Evolutionary conservation across 2,329 filamentous ascomycete species (phyloP).

Genomic region (Leptographium lundbergii): DNA sequence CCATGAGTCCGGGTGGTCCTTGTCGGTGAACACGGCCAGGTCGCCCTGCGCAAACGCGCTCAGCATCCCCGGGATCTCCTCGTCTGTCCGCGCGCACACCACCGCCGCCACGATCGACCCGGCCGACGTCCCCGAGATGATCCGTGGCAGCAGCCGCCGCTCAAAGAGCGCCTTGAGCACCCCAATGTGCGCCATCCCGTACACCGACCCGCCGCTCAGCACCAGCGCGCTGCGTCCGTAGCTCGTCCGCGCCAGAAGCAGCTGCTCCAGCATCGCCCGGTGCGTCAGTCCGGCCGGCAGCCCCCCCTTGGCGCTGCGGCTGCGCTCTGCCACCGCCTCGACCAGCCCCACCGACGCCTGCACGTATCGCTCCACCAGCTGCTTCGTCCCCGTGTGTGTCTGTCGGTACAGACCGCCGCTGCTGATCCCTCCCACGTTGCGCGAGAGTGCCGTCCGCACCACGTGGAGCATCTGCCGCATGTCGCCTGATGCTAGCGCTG

Average conservation of each 20-base stretch:
- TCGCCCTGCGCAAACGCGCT: slow-evolving; percentile 66
- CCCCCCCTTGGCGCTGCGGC: slow-evolving; percentile 29
- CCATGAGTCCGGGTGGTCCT: slow-evolving; percentile 44
- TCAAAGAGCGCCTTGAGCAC: slow-evolving; percentile 74
- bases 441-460: slow-evolving; percentile 65
- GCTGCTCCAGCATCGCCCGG: slow-evolving; percentile 49
- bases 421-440: slow-evolving; percentile 77
- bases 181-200: slow-evolving; percentile 86
- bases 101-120: slow-evolving; percentile 78
- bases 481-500: slow-evolving; percentile 60
- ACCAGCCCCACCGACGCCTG: slow-evolving; percentile 66
- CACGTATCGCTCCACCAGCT: slow-evolving; percentile 77
- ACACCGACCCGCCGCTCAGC: slow-evolving; percentile 75
- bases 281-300: slow-evolving; percentile 43
- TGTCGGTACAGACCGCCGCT: slow-evolving; percentile 72
- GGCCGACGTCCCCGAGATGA: slow-evolving; percentile 78
- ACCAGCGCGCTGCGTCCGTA: slow-evolving; percentile 77
- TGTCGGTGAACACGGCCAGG: slow-evolving; percentile 63
- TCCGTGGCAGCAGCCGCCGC: slow-evolving; percentile 61
- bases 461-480: slow-evolving; percentile 66
- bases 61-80: slow-evolving; percentile 60
- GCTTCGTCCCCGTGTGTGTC: slow-evolving; percentile 76
- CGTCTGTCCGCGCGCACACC: slow-evolving; percentile 64
- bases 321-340: slow-evolving; percentile 48
- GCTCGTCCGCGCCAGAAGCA: slow-evolving; percentile 61